Percentiles rank a stretch among this genome's conserved stretches.
These are phyloP conservation scores for Bremia lactucae DNA, from an alignment of 352 stramenopile genomes.

Conservation along the genomic window DNA sequence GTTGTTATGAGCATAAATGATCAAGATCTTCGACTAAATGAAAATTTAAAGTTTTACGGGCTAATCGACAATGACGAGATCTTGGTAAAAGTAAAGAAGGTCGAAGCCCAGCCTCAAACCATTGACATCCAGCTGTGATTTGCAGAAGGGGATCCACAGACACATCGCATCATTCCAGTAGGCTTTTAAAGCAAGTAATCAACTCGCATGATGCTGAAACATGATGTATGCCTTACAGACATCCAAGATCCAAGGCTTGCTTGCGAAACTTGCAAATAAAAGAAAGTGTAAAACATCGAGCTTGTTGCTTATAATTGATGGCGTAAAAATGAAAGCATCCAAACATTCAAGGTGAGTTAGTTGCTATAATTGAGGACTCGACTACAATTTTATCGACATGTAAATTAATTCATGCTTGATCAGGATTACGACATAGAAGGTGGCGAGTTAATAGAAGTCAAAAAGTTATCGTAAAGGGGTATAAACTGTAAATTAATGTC, in stretches of 20 bases:
- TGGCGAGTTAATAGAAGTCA: conserved; percentile 56
- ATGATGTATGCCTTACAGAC: conserved; percentile 16
- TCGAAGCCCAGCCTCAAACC: conserved; percentile 12
- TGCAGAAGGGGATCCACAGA: conserved; percentile 21
- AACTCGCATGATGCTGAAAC: neutral
- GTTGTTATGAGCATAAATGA: conserved; percentile 43
- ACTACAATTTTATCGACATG: neutral
- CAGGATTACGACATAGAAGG: conserved; percentile 61
- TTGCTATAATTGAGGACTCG: neutral
- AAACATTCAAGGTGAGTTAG: conserved; percentile 37
- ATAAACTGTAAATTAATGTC: no score
- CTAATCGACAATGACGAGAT: conserved; percentile 58
- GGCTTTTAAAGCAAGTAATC: conserved; percentile 1
- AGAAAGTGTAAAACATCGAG: conserved; percentile 13
- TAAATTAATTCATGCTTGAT: neutral
- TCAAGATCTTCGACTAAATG: conserved; percentile 25
- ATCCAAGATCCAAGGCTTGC: conserved; percentile 31
- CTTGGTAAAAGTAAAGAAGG: conserved; percentile 34
- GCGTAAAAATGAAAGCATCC: conserved; percentile 31
- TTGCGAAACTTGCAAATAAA: conserved; percentile 19
- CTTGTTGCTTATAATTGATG: conserved; percentile 40
- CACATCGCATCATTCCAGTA: conserved; percentile 33
- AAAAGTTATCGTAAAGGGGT: conserved; percentile 25
- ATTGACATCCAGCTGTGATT: conserved; percentile 42
- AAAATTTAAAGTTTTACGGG: conserved; percentile 39